phyloP scores from a whole-genome alignment of 768 basidiomycete genomes.

The Auriscalpium vulgare region DNA sequence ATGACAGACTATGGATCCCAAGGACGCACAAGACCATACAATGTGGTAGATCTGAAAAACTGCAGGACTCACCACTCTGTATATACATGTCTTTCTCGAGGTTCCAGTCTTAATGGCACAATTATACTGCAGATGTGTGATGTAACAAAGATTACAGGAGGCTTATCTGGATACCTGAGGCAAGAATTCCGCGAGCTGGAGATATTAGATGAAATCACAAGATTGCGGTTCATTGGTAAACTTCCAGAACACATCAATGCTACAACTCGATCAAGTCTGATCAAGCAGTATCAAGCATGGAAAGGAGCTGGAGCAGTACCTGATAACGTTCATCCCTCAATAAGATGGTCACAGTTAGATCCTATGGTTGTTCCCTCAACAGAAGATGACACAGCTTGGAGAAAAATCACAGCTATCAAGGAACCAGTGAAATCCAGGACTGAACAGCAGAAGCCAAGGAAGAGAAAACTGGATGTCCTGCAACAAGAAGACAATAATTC shows the following conservation, averaged over 20 bases:
- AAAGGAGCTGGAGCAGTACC: neutral
- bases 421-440: neutral
- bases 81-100: too few species aligned
- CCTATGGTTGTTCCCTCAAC: neutral
- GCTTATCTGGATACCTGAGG: slow-evolving; percentile 8
- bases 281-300: neutral
- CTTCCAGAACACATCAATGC: neutral
- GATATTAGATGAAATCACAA: slow-evolving; percentile 8
- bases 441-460: neutral
- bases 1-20: too few species aligned
- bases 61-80: too few species aligned
- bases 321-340: neutral
- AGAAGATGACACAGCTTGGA: neutral
- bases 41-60: too few species aligned
- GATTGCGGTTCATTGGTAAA: neutral
- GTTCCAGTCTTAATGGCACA: too few species aligned
- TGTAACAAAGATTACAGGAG: slow-evolving; percentile 3
- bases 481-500: neutral
- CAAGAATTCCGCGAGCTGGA: slow-evolving; percentile 15
- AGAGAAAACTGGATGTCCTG: neutral
- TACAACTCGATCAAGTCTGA: neutral
- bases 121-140: slow-evolving; percentile 13
- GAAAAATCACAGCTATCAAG: neutral
- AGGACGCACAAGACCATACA: too few species aligned
- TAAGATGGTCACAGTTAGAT: neutral